Evolutionary conservation across 768 basidiomycete species (phyloP), one percentile per base, ranked within the genome.

Genomic region (Xerocomellus amylosporus): DNA sequence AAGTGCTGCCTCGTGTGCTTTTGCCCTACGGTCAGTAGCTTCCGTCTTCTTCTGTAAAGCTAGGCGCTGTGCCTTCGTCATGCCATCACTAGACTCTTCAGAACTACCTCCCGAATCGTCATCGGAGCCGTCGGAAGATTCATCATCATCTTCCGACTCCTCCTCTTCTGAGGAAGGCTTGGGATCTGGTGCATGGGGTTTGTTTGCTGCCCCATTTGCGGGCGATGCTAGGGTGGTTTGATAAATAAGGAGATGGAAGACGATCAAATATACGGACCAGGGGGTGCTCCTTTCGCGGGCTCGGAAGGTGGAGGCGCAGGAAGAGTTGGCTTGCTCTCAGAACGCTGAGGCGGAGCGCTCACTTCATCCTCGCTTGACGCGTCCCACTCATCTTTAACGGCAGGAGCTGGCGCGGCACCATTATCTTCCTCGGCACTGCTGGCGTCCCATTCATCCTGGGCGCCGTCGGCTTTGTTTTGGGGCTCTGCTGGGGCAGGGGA

Each of bases 1-100:
- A 54, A 95, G 71, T 3, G 97, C 95, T 28, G 83, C 88, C 70
- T 90, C 85, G 61, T 87, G 88, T 9, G 88, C 86, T 64, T 93
- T 87, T 42, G 84, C 81, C 47, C 82, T 81, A 41, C 93, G 83
- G 19, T 82, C 88, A 34, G 87, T 87, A n/a, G 93, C 93, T 59
- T 90, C 88, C 0, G 85, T 87, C 73, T 94, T 96, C 59, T 77
- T 78, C 69, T 88, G 81, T 19, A 83, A 82, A 10, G 81, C 82
- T 64, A 85, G 70, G 56, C 79, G 82, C 71, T 94, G 87, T 5
- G 84, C 73, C 26, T 72, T 77, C 3, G 88, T 87, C 67, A 90
- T 73, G 42, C 84, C 87, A 51, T 86, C 86, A 26, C 86, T 85
- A 13, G 79, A 80, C 19, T 75, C 74, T 2, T 70, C 67, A 26